Conservation (phyloP, 768 basidiomycete species). For the Epithele typhae region DNA sequence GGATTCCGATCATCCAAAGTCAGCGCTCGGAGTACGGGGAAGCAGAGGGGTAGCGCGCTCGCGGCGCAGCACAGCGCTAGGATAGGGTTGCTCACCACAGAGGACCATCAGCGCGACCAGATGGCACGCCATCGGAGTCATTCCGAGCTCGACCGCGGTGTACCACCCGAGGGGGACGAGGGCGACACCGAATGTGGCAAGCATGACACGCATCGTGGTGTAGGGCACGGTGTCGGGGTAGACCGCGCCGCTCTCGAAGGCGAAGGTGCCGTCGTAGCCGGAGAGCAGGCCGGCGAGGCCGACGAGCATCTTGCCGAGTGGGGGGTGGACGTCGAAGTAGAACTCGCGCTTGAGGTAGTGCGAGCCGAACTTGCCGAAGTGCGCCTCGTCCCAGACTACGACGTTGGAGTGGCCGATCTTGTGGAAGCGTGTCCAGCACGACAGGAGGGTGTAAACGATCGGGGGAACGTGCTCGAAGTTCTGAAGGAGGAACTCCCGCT, state of each 20-base stretch:
- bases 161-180: conserved; percentile 98
- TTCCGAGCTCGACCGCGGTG: conserved; percentile 89
- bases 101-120: conserved; percentile 92
- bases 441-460: conserved; percentile 84
- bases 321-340: conserved; percentile 99
- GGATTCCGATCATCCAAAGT: background rate
- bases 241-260: conserved; percentile 86
- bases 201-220: conserved; percentile 91
- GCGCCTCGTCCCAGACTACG: conserved; percentile 99
- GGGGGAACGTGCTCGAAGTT: conserved; percentile 77
- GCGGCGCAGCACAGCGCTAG: no score
- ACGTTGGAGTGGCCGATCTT: conserved; percentile 80
- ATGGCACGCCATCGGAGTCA: conserved; percentile 88
- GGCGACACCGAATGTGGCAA: conserved; percentile 90
- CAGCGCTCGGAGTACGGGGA: no score
- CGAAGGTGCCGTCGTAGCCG: conserved; percentile 89
- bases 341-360: conserved; percentile 98
- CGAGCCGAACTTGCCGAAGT: conserved; percentile 98
- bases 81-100: conserved; percentile 51
- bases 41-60: no score
- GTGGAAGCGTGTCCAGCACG: conserved; percentile 94
- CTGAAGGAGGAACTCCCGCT: conserved; percentile 77
- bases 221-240: conserved; percentile 88
- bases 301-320: conserved; percentile 98
- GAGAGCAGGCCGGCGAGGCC: conserved; percentile 87